Base-by-base conservation (phyloP, 1,139 yeast genomes). In the Geotrichum australiense region DNA sequence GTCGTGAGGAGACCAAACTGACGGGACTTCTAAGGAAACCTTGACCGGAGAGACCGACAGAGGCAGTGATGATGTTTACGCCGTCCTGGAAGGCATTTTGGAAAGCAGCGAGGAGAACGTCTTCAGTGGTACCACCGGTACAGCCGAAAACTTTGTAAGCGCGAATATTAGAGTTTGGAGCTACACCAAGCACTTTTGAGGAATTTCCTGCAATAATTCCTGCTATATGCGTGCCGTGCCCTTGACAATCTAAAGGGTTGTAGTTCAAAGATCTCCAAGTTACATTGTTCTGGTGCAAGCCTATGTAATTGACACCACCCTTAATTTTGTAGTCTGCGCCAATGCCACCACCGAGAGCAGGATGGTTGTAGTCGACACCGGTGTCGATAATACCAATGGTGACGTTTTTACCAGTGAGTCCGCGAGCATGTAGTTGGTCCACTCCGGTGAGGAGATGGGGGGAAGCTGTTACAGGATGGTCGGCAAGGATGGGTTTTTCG, bases 191-290 rank as follows among this genome's bases (percentile, higher is more conserved):
- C 1, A 69, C 66, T 16, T 52, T 54, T 0, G 80, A 73, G 0
- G 78, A 32, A 10, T 39, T 45, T 24, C 51, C 55, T 11, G 47
- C 80, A 22, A 76, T 67, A 8, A 76, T 52, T 0, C 81, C 81
- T 0, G 80, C 80, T 3, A 75, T 81, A 53, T 75, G 80, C 1
- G 81, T 75, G 2, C 82, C 82, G 51, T 76, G 82, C 0, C 81
- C 81, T 48, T 39, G 41, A 34, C 49, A 41, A 38, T 52, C 56
- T 22, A 26, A 39, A 14, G 52, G 50, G 18, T 50, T 46, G 21
- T 32, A 37, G 16, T 39, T 36, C n/a, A 48, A 47, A n/a, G 15
- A 5, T 18, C 24, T 18, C n/a, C 7, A n/a, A n/a, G 26, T 25
- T 4, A 28, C 34, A 16, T 1, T 37, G 16, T 33, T 20, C n/a